These are phyloP conservation scores for Stagonosporopsis vannaccii DNA, from an alignment of 2,329 filamentous ascomycete genomes.

Conservation along the genomic window DNA sequence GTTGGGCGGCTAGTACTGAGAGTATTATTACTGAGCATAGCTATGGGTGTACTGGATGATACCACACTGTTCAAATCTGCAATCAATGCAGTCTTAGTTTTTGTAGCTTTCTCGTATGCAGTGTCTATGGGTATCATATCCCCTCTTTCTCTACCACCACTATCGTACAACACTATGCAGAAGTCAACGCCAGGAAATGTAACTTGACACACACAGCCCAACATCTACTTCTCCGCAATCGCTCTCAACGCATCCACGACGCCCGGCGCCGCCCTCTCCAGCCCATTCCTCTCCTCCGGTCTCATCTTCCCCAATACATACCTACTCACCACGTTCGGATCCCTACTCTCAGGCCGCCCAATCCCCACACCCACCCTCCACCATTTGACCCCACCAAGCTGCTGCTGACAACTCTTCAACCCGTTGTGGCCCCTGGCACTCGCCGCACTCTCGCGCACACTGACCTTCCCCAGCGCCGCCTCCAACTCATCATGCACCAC, in stretches of 20 bases:
- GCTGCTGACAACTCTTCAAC: slow-evolving; percentile 51
- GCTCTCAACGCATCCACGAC: slow-evolving; percentile 62
- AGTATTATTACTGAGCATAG: slow-evolving; percentile 9
- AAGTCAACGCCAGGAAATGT: slow-evolving; percentile 5
- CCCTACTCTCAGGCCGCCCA: slow-evolving; percentile 77
- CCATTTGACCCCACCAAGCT: slow-evolving; percentile 49
- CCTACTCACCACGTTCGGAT: slow-evolving; percentile 70
- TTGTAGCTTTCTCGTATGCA: neutral
- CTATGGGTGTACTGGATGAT: slow-evolving; percentile 31
- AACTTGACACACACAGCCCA: neutral
- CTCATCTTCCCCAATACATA: slow-evolving; percentile 80
- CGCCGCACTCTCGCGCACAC: slow-evolving; percentile 65
- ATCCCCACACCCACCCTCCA: slow-evolving; percentile 82
- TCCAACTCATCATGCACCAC: slow-evolving; percentile 92
- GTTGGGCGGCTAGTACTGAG: neutral
- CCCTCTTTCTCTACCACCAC: neutral
- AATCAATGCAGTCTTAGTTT: neutral
- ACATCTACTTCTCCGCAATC: slow-evolving; percentile 52
- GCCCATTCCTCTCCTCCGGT: slow-evolving; percentile 38
- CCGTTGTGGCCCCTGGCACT: slow-evolving; percentile 56
- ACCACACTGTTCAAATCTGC: slow-evolving; percentile 22
- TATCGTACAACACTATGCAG: neutral
- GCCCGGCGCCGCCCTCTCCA: slow-evolving; percentile 58
- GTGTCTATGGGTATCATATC: slow-evolving; percentile 8
- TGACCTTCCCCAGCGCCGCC: slow-evolving; percentile 70